Evolutionary conservation across 2,329 filamentous ascomycete species (phyloP).

Genomic region (Huntiella abstrusa): DNA sequence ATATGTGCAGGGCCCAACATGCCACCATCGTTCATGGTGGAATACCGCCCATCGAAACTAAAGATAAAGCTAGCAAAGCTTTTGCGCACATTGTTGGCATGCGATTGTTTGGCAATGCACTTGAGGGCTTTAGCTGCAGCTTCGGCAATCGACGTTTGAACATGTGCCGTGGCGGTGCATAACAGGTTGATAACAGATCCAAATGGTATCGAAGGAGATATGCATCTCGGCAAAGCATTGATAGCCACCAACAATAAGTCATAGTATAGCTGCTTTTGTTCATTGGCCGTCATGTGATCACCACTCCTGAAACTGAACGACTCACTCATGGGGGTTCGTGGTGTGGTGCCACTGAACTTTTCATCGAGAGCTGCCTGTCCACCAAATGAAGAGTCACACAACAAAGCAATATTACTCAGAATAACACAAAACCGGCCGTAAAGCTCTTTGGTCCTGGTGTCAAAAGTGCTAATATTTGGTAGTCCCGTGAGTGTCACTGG

Average conservation of each 20-base stretch:
- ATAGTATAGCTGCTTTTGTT: constrained; percentile 88
- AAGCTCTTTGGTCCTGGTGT: constrained; percentile 62
- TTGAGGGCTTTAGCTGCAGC: constrained; percentile 89
- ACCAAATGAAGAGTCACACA: constrained; percentile 93
- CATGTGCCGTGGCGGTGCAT: constrained; percentile 90
- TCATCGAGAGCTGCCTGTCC: constrained; percentile 90
- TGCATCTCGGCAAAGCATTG: constrained; percentile 81
- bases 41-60: constrained; percentile 92
- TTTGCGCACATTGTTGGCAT: constrained; percentile 89
- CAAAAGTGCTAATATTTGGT: constrained; percentile 40
- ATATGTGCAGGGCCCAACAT: constrained; percentile 91
- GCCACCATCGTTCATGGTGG: constrained; percentile 93
- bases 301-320: constrained; percentile 87
- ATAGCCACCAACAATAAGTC: constrained; percentile 90
- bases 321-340: constrained; percentile 88
- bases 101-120: constrained; percentile 80
- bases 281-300: constrained; percentile 49
- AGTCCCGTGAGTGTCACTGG: constrained; percentile 34
- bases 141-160: constrained; percentile 76
- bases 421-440: constrained; percentile 90
- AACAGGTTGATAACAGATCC: constrained; percentile 85
- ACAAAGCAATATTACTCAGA: constrained; percentile 82
- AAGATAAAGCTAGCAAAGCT: constrained; percentile 97
- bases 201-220: constrained; percentile 79
- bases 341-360: constrained; percentile 65